phyloP scores from a whole-genome alignment of 257 asterid genomes.

The Misopates orontium region DNA sequence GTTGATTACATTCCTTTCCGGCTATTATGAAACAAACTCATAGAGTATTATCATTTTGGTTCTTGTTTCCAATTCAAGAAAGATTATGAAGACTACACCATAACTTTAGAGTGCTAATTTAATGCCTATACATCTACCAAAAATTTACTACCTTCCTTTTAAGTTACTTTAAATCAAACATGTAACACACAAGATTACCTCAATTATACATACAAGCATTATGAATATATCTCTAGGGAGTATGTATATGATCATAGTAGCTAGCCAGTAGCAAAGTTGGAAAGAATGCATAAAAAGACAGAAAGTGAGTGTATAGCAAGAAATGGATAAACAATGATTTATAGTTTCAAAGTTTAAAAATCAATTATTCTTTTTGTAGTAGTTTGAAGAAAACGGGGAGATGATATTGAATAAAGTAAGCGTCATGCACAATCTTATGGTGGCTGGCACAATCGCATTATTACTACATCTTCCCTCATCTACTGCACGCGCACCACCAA shows the following conservation, averaged over 20 bases:
- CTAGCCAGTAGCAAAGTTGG: constrained; percentile 12
- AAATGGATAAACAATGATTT: constrained; percentile 46
- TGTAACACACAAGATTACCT: constrained; percentile 33
- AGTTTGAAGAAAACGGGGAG: constrained; percentile 22
- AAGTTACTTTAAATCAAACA: constrained; percentile 64
- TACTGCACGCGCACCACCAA: constrained; percentile 89
- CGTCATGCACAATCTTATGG: constrained; percentile 69
- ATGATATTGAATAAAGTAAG: constrained; percentile 40
- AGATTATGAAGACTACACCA: constrained; percentile 43
- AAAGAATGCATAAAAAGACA: not conserved
- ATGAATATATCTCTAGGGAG: constrained; percentile 25
- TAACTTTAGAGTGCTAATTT: constrained; percentile 33
- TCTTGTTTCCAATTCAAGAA: constrained; percentile 49
- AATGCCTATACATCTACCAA: constrained; percentile 29
- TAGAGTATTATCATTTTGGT: constrained; percentile 18
- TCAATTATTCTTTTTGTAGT: constrained; percentile 21
- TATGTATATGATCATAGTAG: constrained; percentile 20
- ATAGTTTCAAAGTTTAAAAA: constrained; percentile 45
- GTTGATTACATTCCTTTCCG: too few species aligned
- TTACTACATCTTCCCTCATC: constrained; percentile 49
- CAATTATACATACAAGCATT: constrained; percentile 21
- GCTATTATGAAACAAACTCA: too few species aligned
- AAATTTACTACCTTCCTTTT: constrained; percentile 56
- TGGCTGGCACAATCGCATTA: constrained; percentile 61
- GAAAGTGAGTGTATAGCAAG: constrained; percentile 24